phyloP scores from a whole-genome alignment of 371 early-diverging fungal species.

The Mortierella sp. region DNA sequence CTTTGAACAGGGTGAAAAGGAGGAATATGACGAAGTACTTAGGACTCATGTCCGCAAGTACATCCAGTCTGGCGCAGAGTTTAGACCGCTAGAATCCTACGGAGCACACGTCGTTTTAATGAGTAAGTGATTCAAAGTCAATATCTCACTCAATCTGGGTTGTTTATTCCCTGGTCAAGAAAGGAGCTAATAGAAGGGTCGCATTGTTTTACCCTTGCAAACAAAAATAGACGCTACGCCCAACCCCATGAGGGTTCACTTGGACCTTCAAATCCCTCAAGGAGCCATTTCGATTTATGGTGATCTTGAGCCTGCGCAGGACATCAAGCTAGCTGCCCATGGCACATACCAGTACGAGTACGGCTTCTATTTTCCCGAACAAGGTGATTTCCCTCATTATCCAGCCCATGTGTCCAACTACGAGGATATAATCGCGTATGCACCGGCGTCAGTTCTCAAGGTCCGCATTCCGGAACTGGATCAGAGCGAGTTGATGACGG shows the following conservation, averaged over 20 bases:
- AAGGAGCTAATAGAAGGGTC: too few species aligned
- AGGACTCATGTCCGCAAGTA: constrained; percentile 27
- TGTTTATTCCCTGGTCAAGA: too few species aligned
- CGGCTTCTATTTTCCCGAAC: constrained; percentile 66
- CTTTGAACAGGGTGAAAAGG: constrained; percentile 36
- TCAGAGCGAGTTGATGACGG: constrained; percentile 15
- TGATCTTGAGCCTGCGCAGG: constrained; percentile 31
- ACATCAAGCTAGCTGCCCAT: constrained; percentile 27
- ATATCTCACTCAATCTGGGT: too few species aligned
- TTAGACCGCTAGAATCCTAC: constrained; percentile 43
- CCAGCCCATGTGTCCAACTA: constrained; percentile 58
- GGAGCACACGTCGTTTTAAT: constrained; percentile 47
- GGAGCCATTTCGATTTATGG: constrained; percentile 42
- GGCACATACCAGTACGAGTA: constrained; percentile 47
- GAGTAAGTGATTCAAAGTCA: constrained; percentile 35
- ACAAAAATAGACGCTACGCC: constrained; percentile 27
- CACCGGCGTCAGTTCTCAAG: constrained; percentile 21
- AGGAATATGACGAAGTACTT: constrained; percentile 20
- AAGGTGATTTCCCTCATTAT: constrained; percentile 58
- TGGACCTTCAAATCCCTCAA: constrained; percentile 46
- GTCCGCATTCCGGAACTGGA: constrained; percentile 24
- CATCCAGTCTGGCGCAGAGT: constrained; percentile 23
- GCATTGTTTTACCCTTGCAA: not conserved
- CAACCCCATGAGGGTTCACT: constrained; percentile 32
- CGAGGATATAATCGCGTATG: constrained; percentile 42